Conservation (phyloP, 768 basidiomycete genomes). For the Brasilioporus rufonigricans region DNA sequence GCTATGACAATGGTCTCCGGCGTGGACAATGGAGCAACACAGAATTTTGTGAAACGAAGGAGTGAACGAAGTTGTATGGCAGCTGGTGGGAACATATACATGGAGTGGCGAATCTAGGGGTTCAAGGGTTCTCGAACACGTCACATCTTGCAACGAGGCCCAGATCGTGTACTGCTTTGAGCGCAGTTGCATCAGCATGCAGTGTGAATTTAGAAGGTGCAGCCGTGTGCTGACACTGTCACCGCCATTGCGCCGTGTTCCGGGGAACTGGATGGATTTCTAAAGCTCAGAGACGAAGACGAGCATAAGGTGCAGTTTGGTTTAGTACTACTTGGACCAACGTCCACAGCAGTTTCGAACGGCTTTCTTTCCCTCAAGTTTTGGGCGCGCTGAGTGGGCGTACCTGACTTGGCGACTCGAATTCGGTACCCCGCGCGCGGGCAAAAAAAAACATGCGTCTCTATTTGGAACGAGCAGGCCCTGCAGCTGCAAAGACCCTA, state of each 20-base stretch:
- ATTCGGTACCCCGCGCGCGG: conserved; percentile 9
- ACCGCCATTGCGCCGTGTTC: conserved; percentile 25
- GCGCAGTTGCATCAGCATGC: not conserved
- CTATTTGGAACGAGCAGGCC: conserved; percentile 25
- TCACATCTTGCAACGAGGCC: not conserved
- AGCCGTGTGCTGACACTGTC: not conserved
- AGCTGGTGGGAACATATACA: too few species aligned
- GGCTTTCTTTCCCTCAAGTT: not conserved
- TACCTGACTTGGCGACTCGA: conserved; percentile 17
- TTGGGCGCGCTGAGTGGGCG: not conserved
- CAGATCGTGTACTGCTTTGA: not conserved
- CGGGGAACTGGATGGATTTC: conserved; percentile 20
- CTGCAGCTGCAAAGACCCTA: conserved; percentile 1
- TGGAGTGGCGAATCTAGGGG: too few species aligned
- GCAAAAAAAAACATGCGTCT: conserved; percentile 11
- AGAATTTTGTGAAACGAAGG: too few species aligned
- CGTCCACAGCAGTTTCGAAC: not conserved
- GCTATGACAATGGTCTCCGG: too few species aligned
- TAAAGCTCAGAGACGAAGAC: not conserved
- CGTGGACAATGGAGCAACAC: too few species aligned
- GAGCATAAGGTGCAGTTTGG: not conserved
- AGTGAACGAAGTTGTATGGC: too few species aligned
- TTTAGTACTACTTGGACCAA: not conserved
- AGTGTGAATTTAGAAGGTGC: not conserved
- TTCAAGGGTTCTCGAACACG: too few species aligned